Evolutionary conservation across 2,329 filamentous ascomycete species (phyloP).

Genomic region (Dactylella cylindrospora): DNA sequence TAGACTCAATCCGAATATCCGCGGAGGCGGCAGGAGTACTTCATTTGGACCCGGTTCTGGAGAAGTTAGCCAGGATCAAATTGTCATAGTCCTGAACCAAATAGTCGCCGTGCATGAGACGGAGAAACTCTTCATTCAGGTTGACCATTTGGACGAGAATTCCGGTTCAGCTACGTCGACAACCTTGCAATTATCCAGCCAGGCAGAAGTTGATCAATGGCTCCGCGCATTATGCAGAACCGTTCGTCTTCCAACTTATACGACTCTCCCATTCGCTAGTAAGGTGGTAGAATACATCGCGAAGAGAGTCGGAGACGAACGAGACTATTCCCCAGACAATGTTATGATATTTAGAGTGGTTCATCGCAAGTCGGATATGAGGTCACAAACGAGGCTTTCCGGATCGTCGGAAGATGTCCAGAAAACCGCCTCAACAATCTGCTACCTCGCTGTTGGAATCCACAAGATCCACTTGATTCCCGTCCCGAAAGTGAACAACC

Average conservation of each 20-base stretch:
- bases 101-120: conserved; percentile 68
- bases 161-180: conserved; percentile 47
- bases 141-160: conserved; percentile 67
- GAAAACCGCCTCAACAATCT: conserved; percentile 65
- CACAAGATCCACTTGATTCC: conserved; percentile 70
- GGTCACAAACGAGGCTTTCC: conserved; percentile 54
- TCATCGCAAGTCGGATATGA: conserved; percentile 62
- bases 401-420: conserved; percentile 67
- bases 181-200: conserved; percentile 49
- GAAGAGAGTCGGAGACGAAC: conserved; percentile 64
- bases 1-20: conserved; percentile 38
- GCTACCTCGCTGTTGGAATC: conserved; percentile 68
- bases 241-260: conserved; percentile 59
- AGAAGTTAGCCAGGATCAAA: conserved; percentile 46
- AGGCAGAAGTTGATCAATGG: conserved; percentile 67
- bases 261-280: conserved; percentile 50
- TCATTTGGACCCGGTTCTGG: conserved; percentile 46
- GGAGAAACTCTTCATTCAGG: conserved; percentile 68
- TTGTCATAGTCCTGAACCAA: conserved; percentile 58
- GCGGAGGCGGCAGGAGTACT: conserved; percentile 45
- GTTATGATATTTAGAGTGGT: conserved; percentile 71
- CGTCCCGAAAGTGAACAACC: conserved; percentile 60
- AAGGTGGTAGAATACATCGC: conserved; percentile 65
- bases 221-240: conserved; percentile 64
- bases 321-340: conserved; percentile 68